Base-by-base conservation (phyloP, 768 basidiomycete genomes). In the Leccinum rimulosum region DNA sequence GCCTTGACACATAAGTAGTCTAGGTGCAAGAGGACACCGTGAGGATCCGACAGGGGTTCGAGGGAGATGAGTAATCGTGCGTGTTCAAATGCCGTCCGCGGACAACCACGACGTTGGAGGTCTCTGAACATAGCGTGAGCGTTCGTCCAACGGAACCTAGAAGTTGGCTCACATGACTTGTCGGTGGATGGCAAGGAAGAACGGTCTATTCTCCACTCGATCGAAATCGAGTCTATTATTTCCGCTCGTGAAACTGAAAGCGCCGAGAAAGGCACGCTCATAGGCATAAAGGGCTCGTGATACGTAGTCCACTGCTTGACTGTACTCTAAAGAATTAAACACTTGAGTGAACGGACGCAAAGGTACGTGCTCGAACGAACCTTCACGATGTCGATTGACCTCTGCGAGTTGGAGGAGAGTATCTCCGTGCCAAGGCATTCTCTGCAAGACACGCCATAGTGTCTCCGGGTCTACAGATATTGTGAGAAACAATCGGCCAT, bases 281-380 rank as follows among this genome's bases (percentile, higher is more conserved):
- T 95, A 97, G 0, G 94, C 87, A 75, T 95, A 98, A 15, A 99
- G 72, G 0, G 95, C 91, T n/a, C 95, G 84, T 57, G 93, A 90
- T n/a, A 94, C 85, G 66, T 85, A 93, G 60, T 97, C 94, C 4
- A 91, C 85, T 0, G 93, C 92, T 55, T 87, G 84, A 38, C 87
- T 80, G 66, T 94, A 85, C 68, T 97, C 94, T 93, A 56, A 38
- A 61, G 12, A 35, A 35, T 40, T n/a, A 14, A 22, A 48, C 48
- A 35, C 54, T 43, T 60, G 8, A 61, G 52, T 10, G 8, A 22
- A 45, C 12, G 8, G 30, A 35, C 15, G 38, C 19, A 17, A 17
- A 27, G 25, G 11, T 12, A 43, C 14, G 19, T 4, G 1, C 12
- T n/a, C 36, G 28, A 3, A 57, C 77, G 27, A 36, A 91, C 94